A percentile compares a stretch with the other conserved stretches of the same genome.
Evolutionary conservation across 1,284 basidiomycete genomes (phyloP).

Genomic region (Inonotus obliquus): DNA sequence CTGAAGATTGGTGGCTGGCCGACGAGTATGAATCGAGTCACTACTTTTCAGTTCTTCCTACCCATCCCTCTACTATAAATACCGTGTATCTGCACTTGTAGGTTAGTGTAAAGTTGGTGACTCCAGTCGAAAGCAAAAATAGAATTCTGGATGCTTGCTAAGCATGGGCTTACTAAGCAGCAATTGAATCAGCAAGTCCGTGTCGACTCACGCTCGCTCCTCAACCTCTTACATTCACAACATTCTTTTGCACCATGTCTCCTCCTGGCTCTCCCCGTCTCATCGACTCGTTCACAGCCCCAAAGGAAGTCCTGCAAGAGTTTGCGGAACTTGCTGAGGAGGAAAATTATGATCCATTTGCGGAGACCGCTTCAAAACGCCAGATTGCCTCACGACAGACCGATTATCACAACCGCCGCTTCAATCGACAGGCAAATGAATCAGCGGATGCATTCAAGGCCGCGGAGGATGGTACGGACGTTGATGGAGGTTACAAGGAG

Average conservation of each 20-base stretch:
- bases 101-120: no score
- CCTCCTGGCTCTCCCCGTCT: constrained; percentile 41
- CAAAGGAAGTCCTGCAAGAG: constrained; percentile 93
- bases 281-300: constrained; percentile 85
- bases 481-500: constrained; percentile 91
- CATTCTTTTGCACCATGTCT: constrained; percentile 29
- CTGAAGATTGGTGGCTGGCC: no score
- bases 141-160: background rate
- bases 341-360: constrained; percentile 89
- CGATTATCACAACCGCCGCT: constrained; percentile 94
- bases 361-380: constrained; percentile 85
- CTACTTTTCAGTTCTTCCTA: no score
- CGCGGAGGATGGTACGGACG: constrained; percentile 55
- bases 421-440: constrained; percentile 75
- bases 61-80: no score
- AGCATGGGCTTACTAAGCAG: background rate
- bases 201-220: background rate
- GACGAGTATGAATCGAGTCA: no score
- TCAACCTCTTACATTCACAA: background rate
- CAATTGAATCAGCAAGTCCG: background rate
- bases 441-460: constrained; percentile 76
- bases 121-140: background rate
- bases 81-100: no score
- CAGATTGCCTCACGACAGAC: constrained; percentile 94
- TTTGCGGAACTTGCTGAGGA: constrained; percentile 91